Evolutionary conservation across 345 rosid genomes (phyloP), one percentile per base, ranked within the genome.

Genomic region (Firmiana major): DNA sequence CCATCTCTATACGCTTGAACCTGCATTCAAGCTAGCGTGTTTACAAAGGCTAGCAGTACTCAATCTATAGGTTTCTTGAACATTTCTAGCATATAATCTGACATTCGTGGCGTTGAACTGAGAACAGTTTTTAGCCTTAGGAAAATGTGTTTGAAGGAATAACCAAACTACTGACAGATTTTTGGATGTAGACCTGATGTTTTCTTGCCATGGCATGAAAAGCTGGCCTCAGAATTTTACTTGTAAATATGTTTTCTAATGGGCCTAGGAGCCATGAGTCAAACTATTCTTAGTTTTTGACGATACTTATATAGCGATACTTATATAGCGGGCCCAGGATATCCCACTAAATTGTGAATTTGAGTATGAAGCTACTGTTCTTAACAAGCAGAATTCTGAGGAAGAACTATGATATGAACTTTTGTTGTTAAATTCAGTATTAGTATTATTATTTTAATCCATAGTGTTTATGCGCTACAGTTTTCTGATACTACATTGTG

Each of bases 401-500:
- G 1, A 24, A 46, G 57, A 46, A 46, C 3, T 67, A 24, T 45
- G n/a, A 46, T 15, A 2, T 68, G 55, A 46, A 28, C n/a, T 68
- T 68, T 49, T 49, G 45, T 31, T 31, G 8, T 26, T 26, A 28
- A 28, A 28, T 19, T 71, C 24, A 45, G 7, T 45, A 34, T 72
- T 21, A 54, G 26, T 58, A 13, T 3, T n/a, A 19, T 36, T 16
- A 3, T 74, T 21, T 28, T 28, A 0, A 24, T 17, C 43, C 0
- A 5, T 17, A 3, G 19, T 55, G 16, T 22, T 34, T 31, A 28
- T 22, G 28, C 15, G 38, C 22, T 40, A 73, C 53, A 26, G 46
- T 10, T 67, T 53, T 46, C 49, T 73, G 71, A 69, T 73, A 28
- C 63, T 7, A 12, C 68, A 15, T 75, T 73, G 42, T 71, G 64